Conservation (phyloP, 2,329 filamentous ascomycete genomes). For the Lecanicillium sp. region DNA sequence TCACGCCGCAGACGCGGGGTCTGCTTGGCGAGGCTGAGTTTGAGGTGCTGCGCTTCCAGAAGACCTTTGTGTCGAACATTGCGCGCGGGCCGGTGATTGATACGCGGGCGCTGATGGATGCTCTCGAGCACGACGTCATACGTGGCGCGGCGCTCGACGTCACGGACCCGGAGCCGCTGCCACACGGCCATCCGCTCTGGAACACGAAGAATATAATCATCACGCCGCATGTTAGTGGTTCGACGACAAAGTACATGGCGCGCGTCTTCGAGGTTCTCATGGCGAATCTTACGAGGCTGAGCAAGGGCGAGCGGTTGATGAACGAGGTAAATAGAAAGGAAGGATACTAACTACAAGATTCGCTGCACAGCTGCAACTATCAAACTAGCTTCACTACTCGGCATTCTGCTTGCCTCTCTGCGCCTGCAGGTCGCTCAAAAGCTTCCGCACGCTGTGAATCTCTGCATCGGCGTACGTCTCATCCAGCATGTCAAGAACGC, state of each 20-base stretch:
- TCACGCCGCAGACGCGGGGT: constrained; percentile 42
- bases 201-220: constrained; percentile 62
- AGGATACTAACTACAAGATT: constrained; percentile 20
- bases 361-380: not conserved
- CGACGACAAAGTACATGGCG: constrained; percentile 33
- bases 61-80: constrained; percentile 65
- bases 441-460: constrained; percentile 14
- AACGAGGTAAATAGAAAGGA: constrained; percentile 35
- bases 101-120: constrained; percentile 53
- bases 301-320: constrained; percentile 31
- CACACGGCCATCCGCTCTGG: constrained; percentile 63
- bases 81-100: constrained; percentile 51
- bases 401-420: not conserved
- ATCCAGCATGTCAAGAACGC: constrained; percentile 24
- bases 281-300: constrained; percentile 34
- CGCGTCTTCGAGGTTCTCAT: constrained; percentile 38
- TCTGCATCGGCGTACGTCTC: constrained; percentile 21
- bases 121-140: constrained; percentile 42
- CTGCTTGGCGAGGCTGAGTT: constrained; percentile 48
- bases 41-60: constrained; percentile 35
- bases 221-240: constrained; percentile 44
- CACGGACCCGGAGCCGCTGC: constrained; percentile 72
- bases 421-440: constrained; percentile 12
- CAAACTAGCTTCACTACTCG: not conserved
- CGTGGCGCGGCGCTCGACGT: constrained; percentile 70